A percentile compares a stretch with the other conserved stretches of the same genome.
Evolutionary conservation across 441 rosid genomes (phyloP).

Genomic region (Biscutella laevigata): DNA sequence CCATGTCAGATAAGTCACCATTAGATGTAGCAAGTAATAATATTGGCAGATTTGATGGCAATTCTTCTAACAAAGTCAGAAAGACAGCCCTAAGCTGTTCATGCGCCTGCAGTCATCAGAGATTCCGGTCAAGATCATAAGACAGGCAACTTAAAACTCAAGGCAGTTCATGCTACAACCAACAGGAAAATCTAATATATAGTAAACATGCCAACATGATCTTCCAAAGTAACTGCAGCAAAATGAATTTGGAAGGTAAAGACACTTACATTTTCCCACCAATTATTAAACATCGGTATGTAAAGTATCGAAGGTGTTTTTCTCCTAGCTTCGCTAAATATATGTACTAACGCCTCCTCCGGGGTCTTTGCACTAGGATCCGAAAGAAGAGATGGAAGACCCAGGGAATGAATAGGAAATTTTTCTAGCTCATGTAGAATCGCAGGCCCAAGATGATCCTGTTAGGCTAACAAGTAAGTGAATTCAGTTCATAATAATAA

Average conservation of each 20-base stretch:
- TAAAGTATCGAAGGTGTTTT: constrained; percentile 91
- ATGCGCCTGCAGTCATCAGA: constrained; percentile 69
- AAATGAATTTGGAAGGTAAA: background rate
- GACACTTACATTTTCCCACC: constrained; percentile 97
- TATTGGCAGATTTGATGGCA: constrained; percentile 83
- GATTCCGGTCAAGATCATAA: constrained; percentile 15
- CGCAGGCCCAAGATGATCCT: constrained; percentile 99
- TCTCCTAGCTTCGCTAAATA: constrained; percentile 98
- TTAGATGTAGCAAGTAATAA: constrained; percentile 78
- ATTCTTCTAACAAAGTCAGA: constrained; percentile 80
- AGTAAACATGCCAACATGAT: constrained; percentile 10
- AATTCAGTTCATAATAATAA: constrained; percentile 34
- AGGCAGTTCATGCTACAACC: constrained; percentile 2
- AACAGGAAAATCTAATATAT: background rate
- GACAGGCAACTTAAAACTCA: constrained; percentile 13
- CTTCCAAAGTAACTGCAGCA: background rate
- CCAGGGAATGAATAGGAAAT: constrained; percentile 93
- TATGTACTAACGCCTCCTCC: constrained; percentile 97
- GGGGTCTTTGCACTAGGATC: constrained; percentile 99
- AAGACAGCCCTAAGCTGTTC: constrained; percentile 94
- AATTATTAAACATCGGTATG: constrained; percentile 81
- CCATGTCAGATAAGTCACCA: constrained; percentile 40
- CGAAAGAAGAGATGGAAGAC: constrained; percentile 96
- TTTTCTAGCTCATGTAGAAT: constrained; percentile 94
- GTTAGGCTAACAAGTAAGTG: constrained; percentile 75